Evolutionary conservation across 2,329 filamentous ascomycete genomes (phyloP).

Genomic region (Simplicillium sp.): DNA sequence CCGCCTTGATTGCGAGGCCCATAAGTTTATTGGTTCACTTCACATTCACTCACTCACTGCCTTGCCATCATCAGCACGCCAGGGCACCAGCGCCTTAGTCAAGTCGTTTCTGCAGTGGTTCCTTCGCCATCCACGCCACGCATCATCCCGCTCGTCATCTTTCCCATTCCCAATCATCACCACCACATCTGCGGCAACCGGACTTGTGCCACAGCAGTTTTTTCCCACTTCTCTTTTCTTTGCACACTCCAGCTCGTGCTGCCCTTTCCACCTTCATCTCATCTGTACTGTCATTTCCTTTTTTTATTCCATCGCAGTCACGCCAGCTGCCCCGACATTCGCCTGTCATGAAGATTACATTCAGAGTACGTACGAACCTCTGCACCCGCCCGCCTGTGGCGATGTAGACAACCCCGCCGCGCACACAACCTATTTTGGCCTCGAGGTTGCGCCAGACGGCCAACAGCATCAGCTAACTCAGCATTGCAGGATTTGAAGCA

Average conservation of each 20-base stretch:
- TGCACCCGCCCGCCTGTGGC: background rate
- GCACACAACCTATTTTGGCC: too few relatives aligned
- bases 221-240: background rate
- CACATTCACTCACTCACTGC: too few relatives aligned
- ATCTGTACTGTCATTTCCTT: background rate
- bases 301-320: constrained; percentile 1
- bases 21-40: too few relatives aligned
- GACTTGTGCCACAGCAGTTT: background rate
- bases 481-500: constrained; percentile 81
- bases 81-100: too few relatives aligned
- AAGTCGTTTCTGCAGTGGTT: too few relatives aligned
- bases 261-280: background rate
- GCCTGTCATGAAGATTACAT: constrained; percentile 59
- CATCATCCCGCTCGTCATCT: background rate
- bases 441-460: background rate
- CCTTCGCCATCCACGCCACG: too few relatives aligned
- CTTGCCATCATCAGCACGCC: too few relatives aligned
- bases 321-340: constrained; percentile 16
- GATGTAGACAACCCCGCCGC: background rate
- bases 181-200: constrained; percentile 4
- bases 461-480: background rate
- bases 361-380: constrained; percentile 40
- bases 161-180: constrained; percentile 1
- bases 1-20: too few relatives aligned
- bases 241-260: background rate